Evolutionary conservation across 371 early-diverging fungal genomes (phyloP), one percentile per base, ranked within the genome.

Genomic region (Syncephalastrum monosporum): DNA sequence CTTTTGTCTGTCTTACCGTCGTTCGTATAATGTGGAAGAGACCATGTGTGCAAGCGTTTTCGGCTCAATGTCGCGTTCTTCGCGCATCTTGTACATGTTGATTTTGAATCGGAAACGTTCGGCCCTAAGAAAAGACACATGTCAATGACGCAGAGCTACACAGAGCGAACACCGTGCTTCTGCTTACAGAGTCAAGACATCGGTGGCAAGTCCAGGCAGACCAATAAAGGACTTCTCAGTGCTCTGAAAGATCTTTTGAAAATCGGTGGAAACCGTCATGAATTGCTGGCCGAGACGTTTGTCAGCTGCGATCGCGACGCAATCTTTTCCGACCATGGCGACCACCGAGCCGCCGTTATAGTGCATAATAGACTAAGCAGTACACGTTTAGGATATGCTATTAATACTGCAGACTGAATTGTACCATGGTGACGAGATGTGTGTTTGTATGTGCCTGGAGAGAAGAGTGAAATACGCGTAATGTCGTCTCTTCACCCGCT

Each of bases 321-420:
- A 97, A 74, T 91, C 85, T 76, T 99, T 98, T 69, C 99, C 99
- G 46, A 85, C 87, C 98, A 99, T 99, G 65, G 98, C 99, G 65
- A 99, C 91, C 56, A 99, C 81, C 61, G 97, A 92, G 67, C 91
- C 88, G 62, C 98, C 98, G 82, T 96, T 96, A 72, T 94, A 94
- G 75, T 88, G 82, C 90, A 91, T 91, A 75, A 91, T 88, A 56
- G 84, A 84, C 86, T 86, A 63, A 4, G 17, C 38, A 33, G 38
- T 33, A 33, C 2, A 33, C 12, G 7, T n/a, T n/a, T 16, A 17
- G n/a, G 27, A 53, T 33, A 33, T 33, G 12, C 8, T 33, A 33
- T 10, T 33, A 33, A 8, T 33, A 33, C 38, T 33, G 38, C 8
- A 10, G 38, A 33, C 8, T 12, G 10, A 33, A 33, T 33, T 1